Base-by-base conservation (phyloP, 768 basidiomycete genomes). In the Lentinula detonsa region DNA sequence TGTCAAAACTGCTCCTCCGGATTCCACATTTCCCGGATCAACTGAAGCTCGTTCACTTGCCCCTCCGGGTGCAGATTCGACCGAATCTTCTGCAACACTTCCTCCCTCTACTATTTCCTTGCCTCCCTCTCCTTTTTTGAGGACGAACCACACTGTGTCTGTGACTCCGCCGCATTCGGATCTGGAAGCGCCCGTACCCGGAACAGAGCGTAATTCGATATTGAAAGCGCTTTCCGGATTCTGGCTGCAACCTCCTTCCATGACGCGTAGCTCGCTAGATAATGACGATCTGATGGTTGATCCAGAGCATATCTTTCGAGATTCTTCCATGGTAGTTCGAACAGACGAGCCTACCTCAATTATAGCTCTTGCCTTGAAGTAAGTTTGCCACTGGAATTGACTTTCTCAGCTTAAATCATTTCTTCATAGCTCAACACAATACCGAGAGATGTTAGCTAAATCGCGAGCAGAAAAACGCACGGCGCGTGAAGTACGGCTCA, bases 261-360 rank as follows among this genome's bases (percentile, higher is more conserved):
- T 74, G 16, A 76, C 72, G 62, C 82, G 91, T 9, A 75, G 81
- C 69, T 85, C 78, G 37, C 75, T 83, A 64, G 85, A 88, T 67
- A 76, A 59, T 4, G 87, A 89, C 10, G 88, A 91, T 67, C 82
- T 84, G 4, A 81, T 87, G 71, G 80, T 81, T 63, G 89, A 93
- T 69, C 87, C 87, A 1, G 95, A 98, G 67, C 94, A 98, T 69
- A 88, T 98, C 52, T 98, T 97, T 75, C 82, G 92, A 40, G 95
- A 96, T 68, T 94, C 93, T 15, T 87, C 90, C 2, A 95, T 98
- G 85, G 87, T 98, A 55, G 90, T 99, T 18, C 84, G 96, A 18
- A 94, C 94, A 18, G 95, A 98, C 71, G 97, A 99, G 69, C 97
- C 96, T 2, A 97, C 95, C 0, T 98, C 96, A 16, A 97, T 98